Evolutionary conservation across 345 rosid genomes (phyloP).

Genomic region (Populus simonii): DNA sequence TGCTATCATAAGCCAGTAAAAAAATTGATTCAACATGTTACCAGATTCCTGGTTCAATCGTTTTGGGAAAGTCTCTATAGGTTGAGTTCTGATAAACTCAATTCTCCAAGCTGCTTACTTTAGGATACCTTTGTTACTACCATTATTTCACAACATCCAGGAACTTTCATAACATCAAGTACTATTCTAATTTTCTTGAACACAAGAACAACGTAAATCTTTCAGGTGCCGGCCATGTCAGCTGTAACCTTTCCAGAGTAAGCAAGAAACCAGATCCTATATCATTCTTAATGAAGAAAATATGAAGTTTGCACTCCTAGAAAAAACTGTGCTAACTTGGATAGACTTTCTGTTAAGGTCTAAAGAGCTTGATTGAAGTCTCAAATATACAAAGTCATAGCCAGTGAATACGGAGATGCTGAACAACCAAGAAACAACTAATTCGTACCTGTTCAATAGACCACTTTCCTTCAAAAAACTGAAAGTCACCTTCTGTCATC

Average conservation of each 20-base stretch:
- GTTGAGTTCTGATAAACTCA: not conserved
- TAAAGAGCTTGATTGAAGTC: not conserved
- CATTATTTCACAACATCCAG: not conserved
- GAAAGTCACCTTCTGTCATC: slow-evolving; percentile 94
- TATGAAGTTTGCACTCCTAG: not conserved
- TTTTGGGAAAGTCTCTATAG: not conserved
- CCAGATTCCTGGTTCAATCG: not conserved
- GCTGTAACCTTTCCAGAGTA: not conserved
- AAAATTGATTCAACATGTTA: not conserved
- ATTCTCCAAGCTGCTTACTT: not conserved
- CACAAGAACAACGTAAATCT: not conserved
- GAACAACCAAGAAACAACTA: not conserved
- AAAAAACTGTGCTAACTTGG: not conserved
- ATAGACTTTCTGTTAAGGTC: not conserved
- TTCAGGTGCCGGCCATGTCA: not conserved
- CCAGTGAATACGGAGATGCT: not conserved
- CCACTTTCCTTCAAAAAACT: slow-evolving; percentile 87
- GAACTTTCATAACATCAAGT: not conserved
- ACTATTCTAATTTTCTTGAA: not conserved
- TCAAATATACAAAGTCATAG: not conserved
- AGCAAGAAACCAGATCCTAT: not conserved
- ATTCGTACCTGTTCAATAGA: slow-evolving; percentile 75
- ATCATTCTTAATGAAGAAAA: not conserved
- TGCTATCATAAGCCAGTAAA: not conserved
- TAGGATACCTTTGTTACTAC: not conserved